These are phyloP conservation scores for Diplodia intermedia DNA, from an alignment of 2,329 filamentous ascomycete species.

Conservation along the genomic window DNA sequence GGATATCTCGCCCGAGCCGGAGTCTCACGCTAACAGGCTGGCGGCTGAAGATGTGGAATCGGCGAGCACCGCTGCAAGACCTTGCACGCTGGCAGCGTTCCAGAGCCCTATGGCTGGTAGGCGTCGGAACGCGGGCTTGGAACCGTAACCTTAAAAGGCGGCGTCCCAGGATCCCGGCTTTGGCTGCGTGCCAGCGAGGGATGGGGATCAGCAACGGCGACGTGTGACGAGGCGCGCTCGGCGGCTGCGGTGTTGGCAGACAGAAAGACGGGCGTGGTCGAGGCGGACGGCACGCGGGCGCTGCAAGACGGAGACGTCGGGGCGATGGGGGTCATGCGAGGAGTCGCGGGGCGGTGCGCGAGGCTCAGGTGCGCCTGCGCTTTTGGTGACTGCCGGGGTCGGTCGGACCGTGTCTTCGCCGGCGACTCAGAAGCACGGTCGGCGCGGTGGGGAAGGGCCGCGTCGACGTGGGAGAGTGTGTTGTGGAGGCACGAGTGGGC, in stretches of 20 bases:
- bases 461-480: background rate
- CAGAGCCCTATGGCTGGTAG: slow-evolving; percentile 11
- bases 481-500: too few species aligned
- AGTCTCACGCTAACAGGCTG: background rate
- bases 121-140: slow-evolving; percentile 19
- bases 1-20: background rate
- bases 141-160: slow-evolving; percentile 21
- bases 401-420: slow-evolving; percentile 1
- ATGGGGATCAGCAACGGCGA: background rate
- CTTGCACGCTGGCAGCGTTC: slow-evolving; percentile 12
- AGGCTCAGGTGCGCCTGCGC: slow-evolving; percentile 17
- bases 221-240: background rate
- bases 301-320: background rate
- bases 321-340: background rate
- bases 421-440: background rate
- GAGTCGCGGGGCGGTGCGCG: slow-evolving; percentile 18
- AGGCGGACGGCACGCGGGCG: background rate
- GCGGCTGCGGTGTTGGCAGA: background rate
- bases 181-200: slow-evolving; percentile 5
- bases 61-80: background rate
- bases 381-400: background rate
- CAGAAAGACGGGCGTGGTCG: background rate
- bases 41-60: background rate
- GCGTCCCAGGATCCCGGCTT: slow-evolving; percentile 15
- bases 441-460: slow-evolving; percentile 2